Evolutionary conservation across 139 green algal species (phyloP).

Genomic region (Micromonas commoda): DNA sequence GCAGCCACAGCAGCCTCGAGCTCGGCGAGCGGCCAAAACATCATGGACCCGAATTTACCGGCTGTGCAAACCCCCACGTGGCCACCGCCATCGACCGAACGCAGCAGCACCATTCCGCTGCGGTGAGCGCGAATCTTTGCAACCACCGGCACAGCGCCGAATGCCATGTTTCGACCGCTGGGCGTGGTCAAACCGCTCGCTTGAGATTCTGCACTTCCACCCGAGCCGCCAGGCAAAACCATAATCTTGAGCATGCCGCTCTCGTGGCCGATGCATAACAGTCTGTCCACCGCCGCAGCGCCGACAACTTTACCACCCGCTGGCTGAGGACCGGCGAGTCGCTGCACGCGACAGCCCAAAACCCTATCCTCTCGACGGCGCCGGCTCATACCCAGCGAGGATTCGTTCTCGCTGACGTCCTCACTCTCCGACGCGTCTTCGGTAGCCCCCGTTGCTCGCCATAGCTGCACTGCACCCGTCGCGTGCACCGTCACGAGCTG

Average conservation of each 20-base stretch:
- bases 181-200: no score
- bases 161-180: no score
- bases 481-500: constrained; percentile 2
- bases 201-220: no score
- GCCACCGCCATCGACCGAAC: neutral
- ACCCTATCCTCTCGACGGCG: neutral
- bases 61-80: neutral
- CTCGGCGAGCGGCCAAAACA: constrained; percentile 6
- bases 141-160: no score
- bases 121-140: neutral
- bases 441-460: neutral
- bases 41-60: constrained; percentile 5
- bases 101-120: neutral
- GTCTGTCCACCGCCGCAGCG: neutral
- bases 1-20: constrained; percentile 1
- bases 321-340: no score
- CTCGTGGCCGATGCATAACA: constrained; percentile 1
- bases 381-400: no score
- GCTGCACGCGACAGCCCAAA: neutral
- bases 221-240: no score
- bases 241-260: neutral
- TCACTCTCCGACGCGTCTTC: no score
- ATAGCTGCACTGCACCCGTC: neutral
- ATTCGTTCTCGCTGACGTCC: no score
- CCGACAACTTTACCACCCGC: neutral